phyloP scores from a whole-genome alignment of 2,329 filamentous ascomycete genomes.

The Aspergillus persii region DNA sequence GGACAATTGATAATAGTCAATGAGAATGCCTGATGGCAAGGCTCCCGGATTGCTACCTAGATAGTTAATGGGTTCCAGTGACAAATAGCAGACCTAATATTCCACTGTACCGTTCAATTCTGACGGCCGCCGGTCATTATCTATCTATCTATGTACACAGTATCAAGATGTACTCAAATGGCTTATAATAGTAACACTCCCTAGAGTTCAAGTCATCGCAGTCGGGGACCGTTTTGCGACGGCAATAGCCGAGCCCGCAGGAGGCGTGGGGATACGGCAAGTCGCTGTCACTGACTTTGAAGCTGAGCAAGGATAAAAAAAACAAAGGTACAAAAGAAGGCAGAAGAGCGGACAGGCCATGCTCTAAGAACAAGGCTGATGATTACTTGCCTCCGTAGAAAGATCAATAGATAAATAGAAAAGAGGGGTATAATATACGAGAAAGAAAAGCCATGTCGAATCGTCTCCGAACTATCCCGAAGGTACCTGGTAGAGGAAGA shows the following conservation, averaged over 20 bases:
- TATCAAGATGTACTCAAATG: conserved; percentile 26
- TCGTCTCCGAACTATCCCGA: conserved; percentile 18
- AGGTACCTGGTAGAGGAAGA: neutral
- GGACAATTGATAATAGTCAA: too few species aligned
- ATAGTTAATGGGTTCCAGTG: too few species aligned
- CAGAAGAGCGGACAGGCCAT: neutral
- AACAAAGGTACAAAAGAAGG: neutral
- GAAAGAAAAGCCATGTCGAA: conserved; percentile 20
- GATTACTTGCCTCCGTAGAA: conserved; percentile 1
- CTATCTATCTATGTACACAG: conserved; percentile 29
- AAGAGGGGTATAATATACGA: conserved; percentile 30
- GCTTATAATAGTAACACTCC: neutral
- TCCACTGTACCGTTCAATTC: neutral
- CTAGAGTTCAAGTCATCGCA: neutral
- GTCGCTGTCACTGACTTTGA: neutral
- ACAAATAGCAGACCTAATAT: neutral
- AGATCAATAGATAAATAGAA: conserved; percentile 14
- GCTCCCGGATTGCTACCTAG: too few species aligned
- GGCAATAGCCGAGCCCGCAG: neutral
- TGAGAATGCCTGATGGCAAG: too few species aligned
- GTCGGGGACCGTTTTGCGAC: neutral
- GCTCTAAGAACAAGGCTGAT: neutral
- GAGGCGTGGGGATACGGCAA: neutral
- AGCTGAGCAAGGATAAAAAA: neutral
- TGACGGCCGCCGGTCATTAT: neutral